Evolutionary conservation across 2,329 filamentous ascomycete species (phyloP).

Genomic region (Dryadomyces quercivorus): DNA sequence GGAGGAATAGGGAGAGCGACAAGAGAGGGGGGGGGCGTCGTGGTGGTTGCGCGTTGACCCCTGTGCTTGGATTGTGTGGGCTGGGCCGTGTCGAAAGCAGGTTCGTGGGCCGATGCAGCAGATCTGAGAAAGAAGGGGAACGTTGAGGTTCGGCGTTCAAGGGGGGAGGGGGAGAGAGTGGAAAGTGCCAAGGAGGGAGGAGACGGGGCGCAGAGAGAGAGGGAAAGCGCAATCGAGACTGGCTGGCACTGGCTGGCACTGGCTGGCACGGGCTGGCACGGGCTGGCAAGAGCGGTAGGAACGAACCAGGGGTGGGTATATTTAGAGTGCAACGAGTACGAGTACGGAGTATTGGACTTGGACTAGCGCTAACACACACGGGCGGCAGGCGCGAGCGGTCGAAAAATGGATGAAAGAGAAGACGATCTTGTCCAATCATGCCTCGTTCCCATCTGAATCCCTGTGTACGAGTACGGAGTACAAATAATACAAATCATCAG

Average conservation of each 20-base stretch:
- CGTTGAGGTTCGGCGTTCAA: too few relatives aligned
- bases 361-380: neutral
- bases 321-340: neutral
- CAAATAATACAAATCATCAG: too few relatives aligned
- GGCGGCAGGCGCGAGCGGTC: neutral
- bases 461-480: too few relatives aligned
- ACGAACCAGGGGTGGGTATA: neutral
- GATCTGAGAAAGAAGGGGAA: too few relatives aligned
- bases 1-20: neutral
- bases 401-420: neutral
- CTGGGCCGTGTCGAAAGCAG: neutral
- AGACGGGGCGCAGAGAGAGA: neutral
- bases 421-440: too few relatives aligned
- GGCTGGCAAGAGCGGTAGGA: neutral
- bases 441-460: too few relatives aligned
- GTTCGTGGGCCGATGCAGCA: too few relatives aligned
- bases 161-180: neutral
- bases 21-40: neutral
- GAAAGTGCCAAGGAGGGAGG: neutral
- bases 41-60: neutral
- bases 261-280: too few relatives aligned
- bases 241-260: too few relatives aligned
- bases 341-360: neutral
- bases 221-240: neutral
- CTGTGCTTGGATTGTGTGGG: neutral